Conservation (phyloP, 768 basidiomycete species). For the Lanmaoa pseudosensibilis region DNA sequence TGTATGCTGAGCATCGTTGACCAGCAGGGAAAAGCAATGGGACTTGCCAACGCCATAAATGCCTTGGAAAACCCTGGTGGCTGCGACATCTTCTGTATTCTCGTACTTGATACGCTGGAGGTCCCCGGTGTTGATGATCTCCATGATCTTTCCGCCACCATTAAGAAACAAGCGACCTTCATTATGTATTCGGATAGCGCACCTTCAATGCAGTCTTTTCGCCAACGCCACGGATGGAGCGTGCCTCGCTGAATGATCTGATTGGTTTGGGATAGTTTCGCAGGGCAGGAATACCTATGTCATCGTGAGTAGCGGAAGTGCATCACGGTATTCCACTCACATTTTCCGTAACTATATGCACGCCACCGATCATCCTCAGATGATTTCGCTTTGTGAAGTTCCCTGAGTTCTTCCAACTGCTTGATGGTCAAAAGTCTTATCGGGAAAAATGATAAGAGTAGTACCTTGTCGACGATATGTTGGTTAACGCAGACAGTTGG, state of each 20-base stretch:
- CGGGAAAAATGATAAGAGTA: not conserved
- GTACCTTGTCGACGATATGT: constrained; percentile 71
- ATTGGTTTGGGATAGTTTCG: constrained; percentile 59
- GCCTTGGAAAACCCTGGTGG: constrained; percentile 62
- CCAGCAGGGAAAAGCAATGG: not conserved
- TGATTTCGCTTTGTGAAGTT: constrained; percentile 61
- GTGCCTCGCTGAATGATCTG: constrained; percentile 57
- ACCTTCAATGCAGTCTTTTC: constrained; percentile 78
- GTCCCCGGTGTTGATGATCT: constrained; percentile 75
- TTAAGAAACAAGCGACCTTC: not conserved
- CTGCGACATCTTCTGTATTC: constrained; percentile 59
- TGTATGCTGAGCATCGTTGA: not conserved
- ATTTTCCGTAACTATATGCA: constrained; percentile 62
- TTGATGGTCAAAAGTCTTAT: not conserved
- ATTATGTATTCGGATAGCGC: constrained; percentile 2
- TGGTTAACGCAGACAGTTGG: constrained; percentile 55
- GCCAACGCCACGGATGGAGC: constrained; percentile 60
- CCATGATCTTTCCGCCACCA: constrained; percentile 60
- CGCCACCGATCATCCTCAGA: constrained; percentile 69
- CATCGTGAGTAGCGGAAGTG: constrained; percentile 5
- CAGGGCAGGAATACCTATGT: constrained; percentile 58
- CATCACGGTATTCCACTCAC: constrained; percentile 36
- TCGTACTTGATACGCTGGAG: constrained; percentile 68
- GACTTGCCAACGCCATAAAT: constrained; percentile 84
- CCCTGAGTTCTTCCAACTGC: constrained; percentile 66